Evolutionary conservation across 2,329 filamentous ascomycete species (phyloP), one percentile per base, ranked within the genome.

Genomic region (Drechslerella coelobrocha): DNA sequence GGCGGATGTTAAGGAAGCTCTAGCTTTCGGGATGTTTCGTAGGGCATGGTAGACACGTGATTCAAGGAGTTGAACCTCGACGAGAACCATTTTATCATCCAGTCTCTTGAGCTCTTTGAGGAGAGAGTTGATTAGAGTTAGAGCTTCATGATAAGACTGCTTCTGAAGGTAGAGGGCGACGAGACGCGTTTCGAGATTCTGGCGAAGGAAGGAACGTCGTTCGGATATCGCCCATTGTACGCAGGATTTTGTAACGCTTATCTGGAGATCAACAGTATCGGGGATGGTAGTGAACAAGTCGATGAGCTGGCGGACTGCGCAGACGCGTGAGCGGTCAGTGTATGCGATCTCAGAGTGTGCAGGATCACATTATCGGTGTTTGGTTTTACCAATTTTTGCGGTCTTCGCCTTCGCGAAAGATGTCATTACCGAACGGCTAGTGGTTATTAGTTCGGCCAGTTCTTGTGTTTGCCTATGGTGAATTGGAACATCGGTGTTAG

Each of bases 401-500:
- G 94, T 97, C 86, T 99, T 99, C 73, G 95, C 94, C 84, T 97
- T 97, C 74, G 94, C 94, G 80, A 99, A 97, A 73, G 91, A 94
- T 66, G 93, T 97, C 74, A 99, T 87, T 47, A 94, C 90, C 74
- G 90, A 89, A 78, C 93, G 87, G 80, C 92, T 96, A 79, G 91
- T 90, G 78, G 89, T 92, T 77, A 99, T 89, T 74, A 99, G 85
- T 76, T 92, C 88, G 73, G 95, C 91, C 71, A 99, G 87, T 77
- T 96, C 90, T 78, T 94, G 84, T 76, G 88, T 83, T 79, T 92
- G 73, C 76, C 76, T 63, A 41, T 59, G 24, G 17, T 53, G 61
- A 53, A 31, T 41, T 39, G 48, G 55, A 43, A 31, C 60, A 39
- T 24, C 29, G 57, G 41, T 51, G 37, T 47, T 29, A 24, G 53